These are phyloP conservation scores for Colletotrichum chlorophyti DNA, from an alignment of 2,329 filamentous ascomycete genomes.

Conservation along the genomic window DNA sequence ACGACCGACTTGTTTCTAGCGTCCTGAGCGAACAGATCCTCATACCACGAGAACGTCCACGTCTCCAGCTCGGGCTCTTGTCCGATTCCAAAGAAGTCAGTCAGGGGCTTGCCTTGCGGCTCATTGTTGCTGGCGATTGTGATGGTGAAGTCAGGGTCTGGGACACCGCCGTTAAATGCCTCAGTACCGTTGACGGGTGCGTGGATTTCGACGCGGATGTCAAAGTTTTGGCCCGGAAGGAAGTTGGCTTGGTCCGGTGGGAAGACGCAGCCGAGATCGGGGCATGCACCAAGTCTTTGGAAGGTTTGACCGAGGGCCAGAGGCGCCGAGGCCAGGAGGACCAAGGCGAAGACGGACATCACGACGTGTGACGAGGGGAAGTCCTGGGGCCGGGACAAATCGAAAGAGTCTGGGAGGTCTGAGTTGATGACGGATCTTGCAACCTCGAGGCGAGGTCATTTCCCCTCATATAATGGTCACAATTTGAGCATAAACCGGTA, in stretches of 20 bases:
- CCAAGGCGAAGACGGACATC: conserved; percentile 43
- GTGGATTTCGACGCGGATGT: conserved; percentile 83
- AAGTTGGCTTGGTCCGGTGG: conserved; percentile 77
- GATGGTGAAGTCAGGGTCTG: conserved; percentile 78
- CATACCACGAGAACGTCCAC: conserved; percentile 84
- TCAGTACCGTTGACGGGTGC: conserved; percentile 83
- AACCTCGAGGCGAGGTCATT: too few species aligned
- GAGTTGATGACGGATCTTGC: not conserved
- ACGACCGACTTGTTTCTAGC: conserved; percentile 73
- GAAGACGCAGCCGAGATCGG: conserved; percentile 65
- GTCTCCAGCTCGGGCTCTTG: conserved; percentile 79
- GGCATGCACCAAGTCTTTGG: conserved; percentile 65
- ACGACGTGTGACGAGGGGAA: conserved; percentile 18
- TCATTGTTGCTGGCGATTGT: conserved; percentile 72
- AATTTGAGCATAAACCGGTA: not conserved
- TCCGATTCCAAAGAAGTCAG: conserved; percentile 74
- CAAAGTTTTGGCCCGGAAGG: conserved; percentile 82
- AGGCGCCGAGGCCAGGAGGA: conserved; percentile 41
- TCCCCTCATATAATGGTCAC: not conserved
- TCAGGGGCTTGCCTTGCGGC: conserved; percentile 56
- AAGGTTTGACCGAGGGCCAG: conserved; percentile 61
- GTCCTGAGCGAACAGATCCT: conserved; percentile 82
- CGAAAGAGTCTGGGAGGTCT: too few species aligned
- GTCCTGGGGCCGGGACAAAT: too few species aligned
- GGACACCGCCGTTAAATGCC: conserved; percentile 69